Percentiles rank a stretch among this genome's conserved stretches.
Evolutionary conservation across 108 stramenopile species (phyloP).

Genomic region (Pseudonitzschia multiseries): DNA sequence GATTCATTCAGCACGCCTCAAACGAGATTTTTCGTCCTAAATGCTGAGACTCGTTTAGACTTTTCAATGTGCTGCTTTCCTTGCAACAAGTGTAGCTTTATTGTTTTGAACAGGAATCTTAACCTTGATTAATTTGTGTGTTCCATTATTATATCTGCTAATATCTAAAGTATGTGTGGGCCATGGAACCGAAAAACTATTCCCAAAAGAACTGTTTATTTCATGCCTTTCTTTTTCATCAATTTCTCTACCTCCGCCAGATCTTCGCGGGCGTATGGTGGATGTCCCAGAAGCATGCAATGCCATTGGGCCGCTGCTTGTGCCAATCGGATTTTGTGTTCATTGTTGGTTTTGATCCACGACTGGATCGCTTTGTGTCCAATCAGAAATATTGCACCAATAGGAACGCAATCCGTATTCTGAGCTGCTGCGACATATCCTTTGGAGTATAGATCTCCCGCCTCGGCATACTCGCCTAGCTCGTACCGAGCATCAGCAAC

Average conservation of each 20-base stretch:
- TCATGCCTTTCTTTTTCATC: not conserved
- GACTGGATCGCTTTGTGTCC: not conserved
- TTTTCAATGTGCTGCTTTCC: too few relatives aligned
- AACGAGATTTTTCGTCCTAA: too few relatives aligned
- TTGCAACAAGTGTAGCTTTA: too few relatives aligned
- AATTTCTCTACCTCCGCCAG: not conserved
- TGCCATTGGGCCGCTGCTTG: not conserved
- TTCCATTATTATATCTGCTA: too few relatives aligned
- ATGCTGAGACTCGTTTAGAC: too few relatives aligned
- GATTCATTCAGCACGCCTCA: too few relatives aligned
- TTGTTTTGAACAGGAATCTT: too few relatives aligned
- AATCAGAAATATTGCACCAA: not conserved
- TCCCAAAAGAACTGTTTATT: not conserved
- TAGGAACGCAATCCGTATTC: not conserved
- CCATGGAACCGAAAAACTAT: too few relatives aligned
- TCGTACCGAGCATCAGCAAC: conserved; percentile 17
- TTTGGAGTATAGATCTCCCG: not conserved
- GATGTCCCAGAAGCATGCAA: not conserved
- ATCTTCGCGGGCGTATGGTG: not conserved
- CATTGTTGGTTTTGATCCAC: not conserved
- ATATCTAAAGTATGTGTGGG: too few relatives aligned
- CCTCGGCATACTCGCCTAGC: conserved; percentile 12
- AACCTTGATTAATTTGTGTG: too few relatives aligned
- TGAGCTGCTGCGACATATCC: not conserved
- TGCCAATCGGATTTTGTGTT: not conserved